Evolutionary conservation across 139 green algal genomes (phyloP).

Genomic region (Asterochloris erici): DNA sequence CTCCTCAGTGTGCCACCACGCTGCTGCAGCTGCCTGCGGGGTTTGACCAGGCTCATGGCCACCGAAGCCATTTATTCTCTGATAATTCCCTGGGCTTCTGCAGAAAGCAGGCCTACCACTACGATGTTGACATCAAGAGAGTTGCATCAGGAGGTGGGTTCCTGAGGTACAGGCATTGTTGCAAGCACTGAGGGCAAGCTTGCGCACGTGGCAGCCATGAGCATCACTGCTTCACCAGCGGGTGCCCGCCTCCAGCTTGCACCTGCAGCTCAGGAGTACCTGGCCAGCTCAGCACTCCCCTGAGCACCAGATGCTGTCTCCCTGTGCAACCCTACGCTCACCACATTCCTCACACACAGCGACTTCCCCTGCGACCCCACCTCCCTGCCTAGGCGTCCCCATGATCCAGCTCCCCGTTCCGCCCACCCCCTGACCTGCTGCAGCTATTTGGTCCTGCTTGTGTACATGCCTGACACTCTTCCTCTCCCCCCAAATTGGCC

Average conservation of each 20-base stretch:
- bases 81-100: not conserved
- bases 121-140: constrained; percentile 11
- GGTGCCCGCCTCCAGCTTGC: not conserved
- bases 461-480: too few species aligned
- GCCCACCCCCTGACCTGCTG: too few species aligned
- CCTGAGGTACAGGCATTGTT: too few species aligned
- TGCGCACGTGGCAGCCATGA: not conserved
- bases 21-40: not conserved
- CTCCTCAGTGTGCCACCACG: not conserved
- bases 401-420: too few species aligned
- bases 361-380: too few species aligned
- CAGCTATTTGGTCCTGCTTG: too few species aligned
- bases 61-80: constrained; percentile 8
- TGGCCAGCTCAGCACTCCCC: too few species aligned
- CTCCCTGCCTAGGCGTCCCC: too few species aligned
- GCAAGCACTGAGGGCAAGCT: not conserved
- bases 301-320: too few species aligned
- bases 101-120: constrained; percentile 8
- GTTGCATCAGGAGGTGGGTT: not conserved
- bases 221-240: not conserved
- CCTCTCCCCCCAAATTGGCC: too few species aligned
- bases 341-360: too few species aligned
- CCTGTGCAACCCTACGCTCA: too few species aligned
- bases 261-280: not conserved
- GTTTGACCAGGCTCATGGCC: not conserved